Conservation (phyloP, 148 eudicot genomes). For the Nepenthes gracilis region DNA sequence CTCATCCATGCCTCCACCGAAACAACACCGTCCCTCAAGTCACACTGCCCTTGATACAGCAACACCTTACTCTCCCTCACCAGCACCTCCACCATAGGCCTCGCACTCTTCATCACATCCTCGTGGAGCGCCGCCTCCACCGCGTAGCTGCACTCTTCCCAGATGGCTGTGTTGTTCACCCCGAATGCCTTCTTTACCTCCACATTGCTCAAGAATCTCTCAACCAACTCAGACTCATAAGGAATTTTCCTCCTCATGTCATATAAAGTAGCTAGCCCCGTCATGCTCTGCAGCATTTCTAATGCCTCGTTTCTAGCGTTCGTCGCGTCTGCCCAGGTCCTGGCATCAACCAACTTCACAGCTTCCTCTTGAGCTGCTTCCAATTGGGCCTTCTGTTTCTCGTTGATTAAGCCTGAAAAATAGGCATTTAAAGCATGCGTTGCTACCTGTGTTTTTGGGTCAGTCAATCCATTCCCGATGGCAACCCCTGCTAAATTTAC, state of each 20-base stretch:
- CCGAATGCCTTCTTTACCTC: constrained; percentile 48
- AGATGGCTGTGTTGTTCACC: constrained; percentile 27
- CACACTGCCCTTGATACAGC: constrained; percentile 66
- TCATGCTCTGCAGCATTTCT: constrained; percentile 35
- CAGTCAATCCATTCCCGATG: constrained; percentile 76
- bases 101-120: constrained; percentile 93
- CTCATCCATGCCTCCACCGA: constrained; percentile 72
- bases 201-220: constrained; percentile 18
- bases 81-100: constrained; percentile 59
- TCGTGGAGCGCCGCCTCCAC: constrained; percentile 31
- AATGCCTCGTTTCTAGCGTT: constrained; percentile 32
- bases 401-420: constrained; percentile 51
- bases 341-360: constrained; percentile 12
- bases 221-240: constrained; percentile 37
- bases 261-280: constrained; percentile 74
- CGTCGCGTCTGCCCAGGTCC: constrained; percentile 55
- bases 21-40: constrained; percentile 71
- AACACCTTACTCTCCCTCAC: constrained; percentile 45
- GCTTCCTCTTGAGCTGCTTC: constrained; percentile 37
- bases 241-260: constrained; percentile 47
- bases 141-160: constrained; percentile 41
- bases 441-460: constrained; percentile 51
- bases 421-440: constrained; percentile 66
- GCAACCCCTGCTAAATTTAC: constrained; percentile 69
- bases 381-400: constrained; percentile 33